Evolutionary conservation across 345 rosid species (phyloP), one percentile per base, ranked within the genome.

Genomic region (Cardamine occulta): DNA sequence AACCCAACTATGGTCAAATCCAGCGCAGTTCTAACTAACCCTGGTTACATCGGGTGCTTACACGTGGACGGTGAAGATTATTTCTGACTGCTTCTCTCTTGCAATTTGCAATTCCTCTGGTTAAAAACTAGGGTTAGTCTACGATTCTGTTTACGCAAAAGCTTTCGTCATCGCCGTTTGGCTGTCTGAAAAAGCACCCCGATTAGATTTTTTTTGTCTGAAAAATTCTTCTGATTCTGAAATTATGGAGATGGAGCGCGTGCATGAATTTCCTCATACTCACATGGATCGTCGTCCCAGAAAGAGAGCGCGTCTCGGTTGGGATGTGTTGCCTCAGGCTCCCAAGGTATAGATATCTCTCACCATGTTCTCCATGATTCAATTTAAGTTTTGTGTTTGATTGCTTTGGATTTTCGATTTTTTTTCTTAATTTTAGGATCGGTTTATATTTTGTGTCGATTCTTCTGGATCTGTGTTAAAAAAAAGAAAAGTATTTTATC

Each of bases 161-260:
- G 42, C 55, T 47, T n/a, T 64, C 32, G 47, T 37, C 66, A 55
- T 77, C 72, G 66, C 76, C 72, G 35, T 51, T 60, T 26, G 31
- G 75, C 44, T 70, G 66, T 66, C 78, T 37, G 63, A 21, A 56
- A 75, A 61, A 55, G 1, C 59, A 21, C 10, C 19, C 64, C 28
- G 44, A 34, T 68, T 52, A 28, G 18, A 62, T 24, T 47, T 48
- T 48, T 45, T 47, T 3, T 11, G 49, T 52, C 57, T 52, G 23
- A 24, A 12, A 4, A 21, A 51, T 34, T 53, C 54, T 15, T 53
- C 32, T n/a, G 64, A 14, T 24, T 45, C 68, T 32, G 56, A 44
- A 66, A 75, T 66, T 72, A 93, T 93, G 98, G 96, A 90, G 95
- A 90, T 82, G 91, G 96, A 90, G 77, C 91, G 94, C 79, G 86